A percentile compares a stretch with the other conserved stretches of the same genome.
Evolutionary conservation across 306 rosid species (phyloP).

Genomic region (Lithocarpus polystachyus): DNA sequence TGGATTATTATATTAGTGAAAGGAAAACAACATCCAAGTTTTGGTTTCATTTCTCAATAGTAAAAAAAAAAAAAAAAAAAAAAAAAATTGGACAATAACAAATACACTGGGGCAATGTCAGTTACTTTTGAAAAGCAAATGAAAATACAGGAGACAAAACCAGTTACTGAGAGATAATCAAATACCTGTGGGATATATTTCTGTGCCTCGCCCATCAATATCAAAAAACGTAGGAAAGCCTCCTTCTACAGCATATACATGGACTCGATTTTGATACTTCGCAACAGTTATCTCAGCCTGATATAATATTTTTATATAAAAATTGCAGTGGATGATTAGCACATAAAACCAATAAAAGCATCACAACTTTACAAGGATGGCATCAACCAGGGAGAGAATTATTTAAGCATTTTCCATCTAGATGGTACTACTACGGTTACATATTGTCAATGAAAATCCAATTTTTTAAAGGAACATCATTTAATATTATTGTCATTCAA

Average conservation of each 20-base stretch:
- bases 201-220: constrained; percentile 75
- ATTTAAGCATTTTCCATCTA: neutral
- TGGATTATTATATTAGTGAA: neutral
- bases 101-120: neutral
- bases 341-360: neutral
- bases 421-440: neutral
- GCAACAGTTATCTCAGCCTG: constrained; percentile 75
- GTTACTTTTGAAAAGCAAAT: neutral
- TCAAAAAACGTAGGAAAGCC: constrained; percentile 81
- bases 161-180: neutral
- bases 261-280: constrained; percentile 81
- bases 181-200: constrained; percentile 80
- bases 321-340: neutral
- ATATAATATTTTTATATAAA: constrained; percentile 1
- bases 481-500: too few species aligned
- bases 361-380: neutral
- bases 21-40: neutral
- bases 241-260: constrained; percentile 68
- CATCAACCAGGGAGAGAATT: neutral
- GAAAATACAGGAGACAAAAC: neutral
- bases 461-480: too few species aligned
- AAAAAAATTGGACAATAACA: neutral
- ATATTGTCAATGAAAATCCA: too few species aligned
- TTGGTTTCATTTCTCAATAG: neutral
- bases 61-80: neutral